Evolutionary conservation across 371 early-diverging fungal genomes (phyloP), one percentile per base, ranked within the genome.

Genomic region (Mucor racemosus): DNA sequence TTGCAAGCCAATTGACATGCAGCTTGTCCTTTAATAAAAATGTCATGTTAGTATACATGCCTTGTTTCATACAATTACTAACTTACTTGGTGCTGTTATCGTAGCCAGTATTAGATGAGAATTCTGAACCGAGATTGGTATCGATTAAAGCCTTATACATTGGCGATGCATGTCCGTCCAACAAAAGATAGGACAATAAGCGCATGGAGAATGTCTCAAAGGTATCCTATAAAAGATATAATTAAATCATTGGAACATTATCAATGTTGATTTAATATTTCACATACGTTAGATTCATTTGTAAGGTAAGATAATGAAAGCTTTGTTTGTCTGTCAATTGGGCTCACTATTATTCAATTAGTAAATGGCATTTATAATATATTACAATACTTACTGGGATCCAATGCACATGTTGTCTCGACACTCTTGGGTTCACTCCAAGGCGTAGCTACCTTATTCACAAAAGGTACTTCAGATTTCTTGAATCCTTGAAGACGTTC

Each of bases 121-220:
- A 98, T 63, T 97, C 98, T 0, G 94, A 86, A 14, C 96, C 97
- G n/a, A 98, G 74, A 50, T 93, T 91, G 41, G 93, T 86, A 72
- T 97, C 97, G 50, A 98, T 95, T 73, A 98, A 82, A n/a, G 94
- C 93, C 76, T 95, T 86, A 76, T 95, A 94, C 93, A 98, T 92
- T 13, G 98, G 98, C 11, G 96, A 90, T 15, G 96, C 89, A 57
- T 94, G 90, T 31, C 97, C 97, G 75, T 92, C 91, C 21, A 93
- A 76, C 21, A 98, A 82, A 58, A 98, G 83, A 62, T 86, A 87
- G 4, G 93, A 87, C 21, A 97, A 83, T 35, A 97, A 73, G 31
- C 88, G 81, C 81, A 95, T 84, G 7, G 91, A 88, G 65, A 96
- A 93, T 5, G 94, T 88, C 69, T 94, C 94, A 71, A 92, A 92